A percentile compares a stretch with the other conserved stretches of the same genome.
Evolutionary conservation across 1,284 basidiomycete genomes (phyloP).

Genomic region (Naganishia cerealis): DNA sequence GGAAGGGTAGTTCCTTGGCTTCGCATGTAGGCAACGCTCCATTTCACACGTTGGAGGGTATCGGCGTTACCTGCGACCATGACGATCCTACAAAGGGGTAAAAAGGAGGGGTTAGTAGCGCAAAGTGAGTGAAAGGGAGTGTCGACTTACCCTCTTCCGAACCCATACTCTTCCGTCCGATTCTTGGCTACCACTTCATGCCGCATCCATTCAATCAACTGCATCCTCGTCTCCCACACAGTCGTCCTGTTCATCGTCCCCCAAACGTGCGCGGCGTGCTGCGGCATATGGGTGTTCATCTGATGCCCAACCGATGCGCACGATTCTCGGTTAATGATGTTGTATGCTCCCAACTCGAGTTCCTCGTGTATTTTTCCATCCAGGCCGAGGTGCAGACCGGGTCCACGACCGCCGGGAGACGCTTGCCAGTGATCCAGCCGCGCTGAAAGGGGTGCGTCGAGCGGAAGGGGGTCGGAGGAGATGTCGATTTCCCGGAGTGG

Average conservation of each 20-base stretch:
- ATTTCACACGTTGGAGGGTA: slow-evolving; percentile 54
- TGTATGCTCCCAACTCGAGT: slow-evolving; percentile 51
- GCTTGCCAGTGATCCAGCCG: slow-evolving; percentile 54
- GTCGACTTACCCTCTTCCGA: slow-evolving; percentile 38
- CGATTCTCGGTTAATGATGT: slow-evolving; percentile 51
- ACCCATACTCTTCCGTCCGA: slow-evolving; percentile 38
- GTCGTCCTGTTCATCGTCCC: slow-evolving; percentile 47
- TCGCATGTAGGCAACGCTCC: slow-evolving; percentile 53
- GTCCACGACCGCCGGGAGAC: slow-evolving; percentile 52
- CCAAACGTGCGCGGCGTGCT: slow-evolving; percentile 50
- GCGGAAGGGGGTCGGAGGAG: slow-evolving; percentile 50
- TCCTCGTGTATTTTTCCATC: slow-evolving; percentile 39
- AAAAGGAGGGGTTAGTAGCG: background rate
- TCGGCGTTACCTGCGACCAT: slow-evolving; percentile 58
- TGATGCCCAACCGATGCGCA: slow-evolving; percentile 44
- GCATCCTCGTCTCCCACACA: slow-evolving; percentile 46
- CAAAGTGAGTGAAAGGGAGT: background rate
- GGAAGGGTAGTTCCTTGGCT: slow-evolving; percentile 50
- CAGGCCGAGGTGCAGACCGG: slow-evolving; percentile 36
- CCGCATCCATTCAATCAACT: slow-evolving; percentile 48
- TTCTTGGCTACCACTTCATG: slow-evolving; percentile 39
- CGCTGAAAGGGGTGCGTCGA: slow-evolving; percentile 50
- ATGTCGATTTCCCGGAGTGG: slow-evolving; percentile 45
- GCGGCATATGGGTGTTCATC: slow-evolving; percentile 52
- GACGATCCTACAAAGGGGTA: slow-evolving; percentile 51